Percentiles rank a stretch among this genome's conserved stretches.
These are phyloP conservation scores for Ogataea henricii DNA, from an alignment of 805 yeast genomes.

Conservation along the genomic window DNA sequence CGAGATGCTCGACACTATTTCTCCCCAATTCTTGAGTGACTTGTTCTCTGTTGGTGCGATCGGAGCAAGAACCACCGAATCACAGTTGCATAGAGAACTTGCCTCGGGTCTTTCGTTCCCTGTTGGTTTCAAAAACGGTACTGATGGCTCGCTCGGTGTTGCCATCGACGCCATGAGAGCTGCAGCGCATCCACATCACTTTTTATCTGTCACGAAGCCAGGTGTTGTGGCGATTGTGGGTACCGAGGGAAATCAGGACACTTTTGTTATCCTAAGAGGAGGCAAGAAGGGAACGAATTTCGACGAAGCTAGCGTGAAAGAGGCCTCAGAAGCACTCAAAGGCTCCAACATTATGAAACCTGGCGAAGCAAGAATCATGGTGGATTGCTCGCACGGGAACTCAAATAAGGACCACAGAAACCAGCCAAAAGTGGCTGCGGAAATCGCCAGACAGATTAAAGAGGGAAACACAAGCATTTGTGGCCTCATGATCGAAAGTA, in stretches of 20 bases:
- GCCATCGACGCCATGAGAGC: conserved; percentile 94
- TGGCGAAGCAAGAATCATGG: conserved; percentile 75
- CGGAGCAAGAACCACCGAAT: conserved; percentile 98
- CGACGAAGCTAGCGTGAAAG: conserved; percentile 71
- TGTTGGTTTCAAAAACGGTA: conserved; percentile 96
- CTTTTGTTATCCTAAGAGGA: conserved; percentile 92
- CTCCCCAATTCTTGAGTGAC: conserved; percentile 94
- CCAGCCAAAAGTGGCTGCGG: conserved; percentile 86
- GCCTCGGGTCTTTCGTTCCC: conserved; percentile 98
- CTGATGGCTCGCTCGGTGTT: conserved; percentile 93
- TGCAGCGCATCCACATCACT: conserved; percentile 91
- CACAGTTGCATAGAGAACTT: conserved; percentile 94
- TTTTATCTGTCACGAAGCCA: conserved; percentile 91
- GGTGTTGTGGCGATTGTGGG: conserved; percentile 96
- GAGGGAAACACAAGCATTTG: conserved; percentile 76
- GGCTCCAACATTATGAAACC: conserved; percentile 40
- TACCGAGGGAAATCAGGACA: conserved; percentile 88
- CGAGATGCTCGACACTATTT: conserved; percentile 96
- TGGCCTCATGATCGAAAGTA: conserved; percentile 97
- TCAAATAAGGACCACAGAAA: conserved; percentile 87
- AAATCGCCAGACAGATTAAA: conserved; percentile 74
- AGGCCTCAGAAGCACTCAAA: conserved; percentile 61
- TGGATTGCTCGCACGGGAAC: conserved; percentile 97
- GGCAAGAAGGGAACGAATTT: conserved; percentile 92
- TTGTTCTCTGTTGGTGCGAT: conserved; percentile 95